Conservation (phyloP, 1,284 basidiomycete species). For the Porphyrellus sp. region DNA sequence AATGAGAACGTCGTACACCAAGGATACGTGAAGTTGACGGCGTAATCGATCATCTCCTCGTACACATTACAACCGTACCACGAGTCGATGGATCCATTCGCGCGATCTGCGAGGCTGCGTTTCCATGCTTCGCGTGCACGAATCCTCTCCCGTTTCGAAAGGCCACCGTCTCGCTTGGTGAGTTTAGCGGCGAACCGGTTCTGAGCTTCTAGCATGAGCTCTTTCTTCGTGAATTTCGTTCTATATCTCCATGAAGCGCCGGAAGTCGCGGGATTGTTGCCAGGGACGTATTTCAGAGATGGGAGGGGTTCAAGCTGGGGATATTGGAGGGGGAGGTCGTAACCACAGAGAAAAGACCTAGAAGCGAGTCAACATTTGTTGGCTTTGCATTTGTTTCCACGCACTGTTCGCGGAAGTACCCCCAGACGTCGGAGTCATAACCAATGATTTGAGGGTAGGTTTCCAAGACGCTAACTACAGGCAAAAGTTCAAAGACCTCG, state of each 20-base stretch:
- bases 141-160: conserved; percentile 23
- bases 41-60: conserved; percentile 56
- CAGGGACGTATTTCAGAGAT: conserved; percentile 38
- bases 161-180: conserved; percentile 13
- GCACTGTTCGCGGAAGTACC: conserved; percentile 67
- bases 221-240: conserved; percentile 15
- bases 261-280: conserved; percentile 26
- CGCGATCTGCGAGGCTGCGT: conserved; percentile 41
- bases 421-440: conserved; percentile 61
- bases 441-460: conserved; percentile 73
- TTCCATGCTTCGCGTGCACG: conserved; percentile 38
- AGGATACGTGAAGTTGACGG: conserved; percentile 59
- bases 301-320: conserved; percentile 60
- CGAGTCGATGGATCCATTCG: conserved; percentile 52
- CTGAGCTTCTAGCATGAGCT: conserved; percentile 22
- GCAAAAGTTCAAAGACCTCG: conserved; percentile 48
- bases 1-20: conserved; percentile 49
- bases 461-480: conserved; percentile 58
- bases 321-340: conserved; percentile 66
- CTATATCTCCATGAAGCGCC: conserved; percentile 23
- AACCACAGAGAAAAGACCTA: conserved; percentile 61
- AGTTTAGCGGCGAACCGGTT: conserved; percentile 20
- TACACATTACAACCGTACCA: conserved; percentile 61
- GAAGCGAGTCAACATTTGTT: neutral
- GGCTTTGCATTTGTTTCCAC: conserved; percentile 28